Conservation (phyloP, 2,329 filamentous ascomycete species). For the Fusarium pseudocircinatum region DNA sequence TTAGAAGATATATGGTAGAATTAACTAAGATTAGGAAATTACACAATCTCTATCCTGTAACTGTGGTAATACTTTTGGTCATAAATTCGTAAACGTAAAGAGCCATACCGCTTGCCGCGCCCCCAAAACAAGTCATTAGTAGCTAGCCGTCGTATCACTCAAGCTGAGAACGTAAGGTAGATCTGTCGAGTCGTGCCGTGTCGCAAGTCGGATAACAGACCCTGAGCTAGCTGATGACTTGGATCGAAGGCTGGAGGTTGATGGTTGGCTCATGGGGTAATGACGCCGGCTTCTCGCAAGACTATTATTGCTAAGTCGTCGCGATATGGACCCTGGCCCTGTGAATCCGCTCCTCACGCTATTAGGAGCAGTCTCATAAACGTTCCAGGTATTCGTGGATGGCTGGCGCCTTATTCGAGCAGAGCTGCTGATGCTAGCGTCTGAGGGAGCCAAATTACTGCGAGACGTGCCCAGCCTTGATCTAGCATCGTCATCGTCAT, state of each 20-base stretch:
- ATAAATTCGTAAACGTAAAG: conserved; percentile 40
- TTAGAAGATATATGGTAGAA: conserved; percentile 11
- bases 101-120: conserved; percentile 1
- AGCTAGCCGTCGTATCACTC: conserved; percentile 45
- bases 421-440: conserved; percentile 48
- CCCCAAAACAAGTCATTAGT: conserved; percentile 17
- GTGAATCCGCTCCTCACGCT: conserved; percentile 58
- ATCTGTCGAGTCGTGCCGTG: conserved; percentile 45
- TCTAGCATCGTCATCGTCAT: conserved; percentile 57
- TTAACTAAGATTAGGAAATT: conserved; percentile 38
- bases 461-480: conserved; percentile 54
- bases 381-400: conserved; percentile 55
- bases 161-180: conserved; percentile 53
- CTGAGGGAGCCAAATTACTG: conserved; percentile 43
- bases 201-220: conserved; percentile 61
- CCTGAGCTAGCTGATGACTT: conserved; percentile 50
- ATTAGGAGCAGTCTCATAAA: conserved; percentile 64
- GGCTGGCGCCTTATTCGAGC: conserved; percentile 49
- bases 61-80: conserved; percentile 25
- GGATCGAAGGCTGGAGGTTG: conserved; percentile 53
- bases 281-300: conserved; percentile 56
- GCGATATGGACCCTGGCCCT: conserved; percentile 46
- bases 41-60: conserved; percentile 15
- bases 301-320: conserved; percentile 50
- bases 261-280: conserved; percentile 52